phyloP scores from a whole-genome alignment of 1,284 basidiomycete species.

The Mycena citricolor region DNA sequence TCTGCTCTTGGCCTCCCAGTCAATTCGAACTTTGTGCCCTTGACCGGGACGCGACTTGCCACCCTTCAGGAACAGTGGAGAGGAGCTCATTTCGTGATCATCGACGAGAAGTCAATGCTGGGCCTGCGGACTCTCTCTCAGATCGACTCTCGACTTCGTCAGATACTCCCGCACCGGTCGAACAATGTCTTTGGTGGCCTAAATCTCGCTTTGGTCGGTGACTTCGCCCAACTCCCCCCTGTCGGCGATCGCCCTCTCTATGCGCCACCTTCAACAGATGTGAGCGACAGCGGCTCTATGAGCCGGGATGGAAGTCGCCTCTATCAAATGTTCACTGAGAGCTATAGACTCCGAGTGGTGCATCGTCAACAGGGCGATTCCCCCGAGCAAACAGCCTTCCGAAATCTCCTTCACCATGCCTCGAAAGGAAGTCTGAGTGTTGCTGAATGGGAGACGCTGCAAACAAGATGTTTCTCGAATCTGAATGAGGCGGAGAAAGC shows the following conservation, averaged over 20 bases:
- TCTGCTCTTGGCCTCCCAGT: slow-evolving; percentile 8
- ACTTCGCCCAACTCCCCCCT: slow-evolving; percentile 26
- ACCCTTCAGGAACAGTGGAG: slow-evolving; percentile 12
- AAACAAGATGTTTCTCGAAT: neutral
- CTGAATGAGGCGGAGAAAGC: neutral
- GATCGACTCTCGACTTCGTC: slow-evolving; percentile 17
- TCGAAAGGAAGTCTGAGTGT: too few relatives aligned
- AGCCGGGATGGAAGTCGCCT: slow-evolving; percentile 3
- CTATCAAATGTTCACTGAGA: slow-evolving; percentile 3
- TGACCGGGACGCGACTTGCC: slow-evolving; percentile 6
- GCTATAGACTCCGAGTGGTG: slow-evolving; percentile 1
- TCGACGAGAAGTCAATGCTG: slow-evolving; percentile 28
- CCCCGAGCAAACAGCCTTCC: too few relatives aligned
- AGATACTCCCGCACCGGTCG: slow-evolving; percentile 9
- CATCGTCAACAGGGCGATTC: slow-evolving; percentile 7
- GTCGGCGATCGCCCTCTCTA: slow-evolving; percentile 25
- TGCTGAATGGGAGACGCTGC: too few relatives aligned
- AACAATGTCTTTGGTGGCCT: slow-evolving; percentile 16
- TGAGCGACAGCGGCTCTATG: neutral
- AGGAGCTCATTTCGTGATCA: slow-evolving; percentile 20
- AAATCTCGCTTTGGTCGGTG: slow-evolving; percentile 18
- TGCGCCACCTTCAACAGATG: slow-evolving; percentile 4
- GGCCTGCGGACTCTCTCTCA: slow-evolving; percentile 14
- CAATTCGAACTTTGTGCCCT: neutral
- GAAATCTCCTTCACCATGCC: too few relatives aligned